Evolutionary conservation across 2,329 filamentous ascomycete species (phyloP).

Genomic region (Apiospora malaysiana): DNA sequence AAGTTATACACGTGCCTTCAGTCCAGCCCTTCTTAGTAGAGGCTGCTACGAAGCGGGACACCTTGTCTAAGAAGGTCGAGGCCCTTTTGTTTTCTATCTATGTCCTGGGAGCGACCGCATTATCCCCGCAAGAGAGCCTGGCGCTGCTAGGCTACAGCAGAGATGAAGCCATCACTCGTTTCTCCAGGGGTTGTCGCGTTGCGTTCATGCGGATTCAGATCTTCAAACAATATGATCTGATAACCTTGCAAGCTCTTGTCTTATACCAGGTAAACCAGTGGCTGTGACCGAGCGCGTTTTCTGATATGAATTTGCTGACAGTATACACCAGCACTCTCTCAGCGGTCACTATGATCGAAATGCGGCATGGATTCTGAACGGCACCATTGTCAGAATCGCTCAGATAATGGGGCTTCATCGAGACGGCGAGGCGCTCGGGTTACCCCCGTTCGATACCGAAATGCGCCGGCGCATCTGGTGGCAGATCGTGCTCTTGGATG

Average conservation of each 20-base stretch:
- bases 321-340: constrained; percentile 53
- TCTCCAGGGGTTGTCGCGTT: constrained; percentile 56
- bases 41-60: constrained; percentile 61
- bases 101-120: constrained; percentile 61
- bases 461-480: constrained; percentile 73
- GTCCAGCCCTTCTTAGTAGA: constrained; percentile 70
- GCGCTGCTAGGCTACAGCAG: constrained; percentile 57
- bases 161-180: constrained; percentile 56
- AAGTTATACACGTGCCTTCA: constrained; percentile 71
- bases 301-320: not conserved
- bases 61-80: constrained; percentile 63
- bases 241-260: constrained; percentile 63
- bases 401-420: constrained; percentile 72
- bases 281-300: not conserved
- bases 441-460: constrained; percentile 68
- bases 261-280: constrained; percentile 57
- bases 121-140: constrained; percentile 61
- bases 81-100: constrained; percentile 72
- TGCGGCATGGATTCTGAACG: constrained; percentile 65
- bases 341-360: constrained; percentile 65
- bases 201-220: constrained; percentile 61
- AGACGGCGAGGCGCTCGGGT: constrained; percentile 61
- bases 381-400: constrained; percentile 66
- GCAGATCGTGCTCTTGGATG: constrained; percentile 65
- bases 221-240: constrained; percentile 62